Conservation (phyloP, 1,284 basidiomycete genomes). For the Cryptococcus sp. region DNA sequence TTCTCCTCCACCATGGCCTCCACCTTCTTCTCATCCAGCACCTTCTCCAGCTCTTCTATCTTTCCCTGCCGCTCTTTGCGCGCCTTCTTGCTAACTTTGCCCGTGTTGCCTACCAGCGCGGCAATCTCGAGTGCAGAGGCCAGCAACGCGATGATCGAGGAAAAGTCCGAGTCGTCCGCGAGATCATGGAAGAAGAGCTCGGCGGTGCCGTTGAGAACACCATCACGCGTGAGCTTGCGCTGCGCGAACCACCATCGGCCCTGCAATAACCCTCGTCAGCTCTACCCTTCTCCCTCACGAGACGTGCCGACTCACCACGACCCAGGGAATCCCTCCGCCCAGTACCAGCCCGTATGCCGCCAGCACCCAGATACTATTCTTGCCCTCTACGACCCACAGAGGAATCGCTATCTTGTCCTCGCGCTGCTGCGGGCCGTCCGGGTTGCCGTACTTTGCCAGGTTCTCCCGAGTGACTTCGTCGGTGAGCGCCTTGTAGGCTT, state of each 20-base stretch:
- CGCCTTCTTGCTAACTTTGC: constrained; percentile 45
- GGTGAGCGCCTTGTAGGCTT: constrained; percentile 97
- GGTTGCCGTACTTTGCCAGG: constrained; percentile 86
- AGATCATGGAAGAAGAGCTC: constrained; percentile 85
- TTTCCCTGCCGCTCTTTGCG: constrained; percentile 51
- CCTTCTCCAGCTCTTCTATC: constrained; percentile 60
- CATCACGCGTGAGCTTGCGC: constrained; percentile 86
- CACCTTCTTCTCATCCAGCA: constrained; percentile 56
- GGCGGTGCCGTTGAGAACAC: constrained; percentile 77
- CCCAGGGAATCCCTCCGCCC: constrained; percentile 76
- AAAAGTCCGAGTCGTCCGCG: constrained; percentile 72
- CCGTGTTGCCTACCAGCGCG: constrained; percentile 31
- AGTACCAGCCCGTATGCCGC: constrained; percentile 83
- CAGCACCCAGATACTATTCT: constrained; percentile 89
- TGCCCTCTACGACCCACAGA: constrained; percentile 86
- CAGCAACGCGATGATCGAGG: constrained; percentile 71
- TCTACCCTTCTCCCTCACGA: neutral
- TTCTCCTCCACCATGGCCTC: constrained; percentile 40
- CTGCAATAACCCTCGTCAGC: constrained; percentile 46
- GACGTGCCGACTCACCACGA: constrained; percentile 62
- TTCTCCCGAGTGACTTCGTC: constrained; percentile 93
- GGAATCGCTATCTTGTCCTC: constrained; percentile 96
- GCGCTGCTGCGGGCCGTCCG: constrained; percentile 92
- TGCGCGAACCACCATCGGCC: constrained; percentile 98
- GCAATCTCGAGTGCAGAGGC: constrained; percentile 68